A percentile compares a stretch with the other conserved stretches of the same genome.
Conservation (phyloP, 305 asterid species). For the Salvia sclarea region DNA sequence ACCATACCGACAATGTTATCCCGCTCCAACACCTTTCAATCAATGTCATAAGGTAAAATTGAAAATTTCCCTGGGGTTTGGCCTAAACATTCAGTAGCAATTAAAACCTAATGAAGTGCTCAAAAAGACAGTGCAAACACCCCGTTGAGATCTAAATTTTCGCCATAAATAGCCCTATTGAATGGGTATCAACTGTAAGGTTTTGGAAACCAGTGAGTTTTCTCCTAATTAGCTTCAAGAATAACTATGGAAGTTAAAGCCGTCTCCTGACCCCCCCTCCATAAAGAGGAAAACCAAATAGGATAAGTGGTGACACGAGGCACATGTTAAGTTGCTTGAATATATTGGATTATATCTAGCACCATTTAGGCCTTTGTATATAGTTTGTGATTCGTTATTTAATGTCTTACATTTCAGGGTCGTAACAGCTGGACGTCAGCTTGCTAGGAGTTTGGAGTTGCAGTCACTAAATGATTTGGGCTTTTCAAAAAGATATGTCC, state of each 20-base stretch:
- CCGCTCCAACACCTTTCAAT: not conserved
- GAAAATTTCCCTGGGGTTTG: not conserved
- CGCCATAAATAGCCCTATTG: no score
- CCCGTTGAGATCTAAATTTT: no score
- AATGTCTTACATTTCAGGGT: constrained; percentile 52
- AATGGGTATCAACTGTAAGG: no score
- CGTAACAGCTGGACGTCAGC: constrained; percentile 92
- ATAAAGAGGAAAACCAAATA: not conserved
- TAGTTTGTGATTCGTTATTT: not conserved
- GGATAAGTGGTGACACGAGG: not conserved
- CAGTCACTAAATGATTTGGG: constrained; percentile 94
- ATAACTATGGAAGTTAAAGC: not conserved
- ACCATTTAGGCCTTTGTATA: constrained; percentile 2
- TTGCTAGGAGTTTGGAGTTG: constrained; percentile 84
- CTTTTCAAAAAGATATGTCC: constrained; percentile 89
- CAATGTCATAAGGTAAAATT: not conserved
- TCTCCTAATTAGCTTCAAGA: no score
- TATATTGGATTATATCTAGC: constrained; percentile 9
- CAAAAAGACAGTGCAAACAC: not conserved
- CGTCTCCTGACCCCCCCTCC: not conserved
- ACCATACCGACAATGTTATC: not conserved
- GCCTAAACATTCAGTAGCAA: not conserved
- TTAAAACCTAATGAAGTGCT: not conserved
- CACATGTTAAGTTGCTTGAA: not conserved
- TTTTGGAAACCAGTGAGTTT: no score